Percentiles rank a stretch among this genome's conserved stretches.
Conservation (phyloP, 1,284 basidiomycete species). For the Fomitiporia mediterranea region DNA sequence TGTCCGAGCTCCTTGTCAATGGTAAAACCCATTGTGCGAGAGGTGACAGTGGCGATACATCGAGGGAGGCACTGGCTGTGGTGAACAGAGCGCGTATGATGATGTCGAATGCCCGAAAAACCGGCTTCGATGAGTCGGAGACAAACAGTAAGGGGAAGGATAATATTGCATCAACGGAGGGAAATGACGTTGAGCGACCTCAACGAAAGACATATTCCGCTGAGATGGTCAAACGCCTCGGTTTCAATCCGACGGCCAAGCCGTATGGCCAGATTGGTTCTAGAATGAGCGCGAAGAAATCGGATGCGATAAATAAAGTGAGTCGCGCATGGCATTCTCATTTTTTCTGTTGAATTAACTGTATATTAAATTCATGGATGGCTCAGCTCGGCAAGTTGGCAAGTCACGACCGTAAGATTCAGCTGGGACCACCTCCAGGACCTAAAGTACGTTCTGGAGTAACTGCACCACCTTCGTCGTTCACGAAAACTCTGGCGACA, state of each 20-base stretch:
- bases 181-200: conserved; percentile 19
- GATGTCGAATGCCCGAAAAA: conserved; percentile 18
- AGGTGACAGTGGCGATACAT: conserved; percentile 20
- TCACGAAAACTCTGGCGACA: background rate
- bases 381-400: conserved; percentile 2
- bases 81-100: conserved; percentile 29
- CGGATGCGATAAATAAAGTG: background rate
- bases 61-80: conserved; percentile 18
- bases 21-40: conserved; percentile 21
- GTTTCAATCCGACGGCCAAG: conserved; percentile 66
- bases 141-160: conserved; percentile 25
- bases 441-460: conserved; percentile 20
- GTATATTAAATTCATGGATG: background rate
- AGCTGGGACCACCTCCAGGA: conserved; percentile 19
- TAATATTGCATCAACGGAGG: conserved; percentile 17
- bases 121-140: conserved; percentile 19
- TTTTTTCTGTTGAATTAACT: background rate
- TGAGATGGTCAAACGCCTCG: conserved; percentile 57
- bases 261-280: conserved; percentile 32
- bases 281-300: background rate
- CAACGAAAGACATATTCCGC: conserved; percentile 56
- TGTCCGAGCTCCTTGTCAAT: conserved; percentile 52
- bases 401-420: conserved; percentile 10
- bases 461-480: conserved; percentile 1
- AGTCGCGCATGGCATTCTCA: background rate